Conservation (phyloP, 768 basidiomycete genomes). For the Russula olivacea region DNA sequence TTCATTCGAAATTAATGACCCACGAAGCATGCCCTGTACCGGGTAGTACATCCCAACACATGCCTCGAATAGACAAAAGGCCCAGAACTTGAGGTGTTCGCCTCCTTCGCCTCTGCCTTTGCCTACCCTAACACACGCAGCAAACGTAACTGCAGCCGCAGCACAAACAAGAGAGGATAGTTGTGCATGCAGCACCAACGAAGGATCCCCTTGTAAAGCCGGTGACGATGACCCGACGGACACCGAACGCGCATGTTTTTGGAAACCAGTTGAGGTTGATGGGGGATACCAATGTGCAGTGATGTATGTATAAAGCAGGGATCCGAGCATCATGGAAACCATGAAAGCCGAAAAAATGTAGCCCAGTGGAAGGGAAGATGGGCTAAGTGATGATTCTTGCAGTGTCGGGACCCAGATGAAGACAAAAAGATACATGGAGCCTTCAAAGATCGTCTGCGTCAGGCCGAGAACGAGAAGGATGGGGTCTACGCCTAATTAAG, state of each 20-base stretch:
- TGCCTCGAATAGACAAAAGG: slow-evolving; percentile 69
- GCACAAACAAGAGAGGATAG: slow-evolving; percentile 60
- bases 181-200: slow-evolving; percentile 58
- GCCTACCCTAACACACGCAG: slow-evolving; percentile 39
- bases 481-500: slow-evolving; percentile 40
- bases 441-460: slow-evolving; percentile 77
- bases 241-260: slow-evolving; percentile 13
- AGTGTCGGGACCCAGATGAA: slow-evolving; percentile 77
- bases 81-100: slow-evolving; percentile 56
- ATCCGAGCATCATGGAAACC: slow-evolving; percentile 79
- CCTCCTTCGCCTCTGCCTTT: slow-evolving; percentile 27
- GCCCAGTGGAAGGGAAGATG: slow-evolving; percentile 54
- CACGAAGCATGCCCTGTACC: slow-evolving; percentile 67
- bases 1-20: slow-evolving; percentile 60
- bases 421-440: slow-evolving; percentile 81
- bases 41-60: slow-evolving; percentile 80
- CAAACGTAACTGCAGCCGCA: slow-evolving; percentile 50
- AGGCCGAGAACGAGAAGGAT: slow-evolving; percentile 59
- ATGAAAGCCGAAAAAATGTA: slow-evolving; percentile 80
- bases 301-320: slow-evolving; percentile 57
- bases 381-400: slow-evolving; percentile 49
- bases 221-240: slow-evolving; percentile 14
- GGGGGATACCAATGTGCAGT: slow-evolving; percentile 27
- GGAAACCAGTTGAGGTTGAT: slow-evolving; percentile 21
- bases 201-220: slow-evolving; percentile 31